Evolutionary conservation across 805 yeast species (phyloP).

Genomic region (Kazachstania martiniae): DNA sequence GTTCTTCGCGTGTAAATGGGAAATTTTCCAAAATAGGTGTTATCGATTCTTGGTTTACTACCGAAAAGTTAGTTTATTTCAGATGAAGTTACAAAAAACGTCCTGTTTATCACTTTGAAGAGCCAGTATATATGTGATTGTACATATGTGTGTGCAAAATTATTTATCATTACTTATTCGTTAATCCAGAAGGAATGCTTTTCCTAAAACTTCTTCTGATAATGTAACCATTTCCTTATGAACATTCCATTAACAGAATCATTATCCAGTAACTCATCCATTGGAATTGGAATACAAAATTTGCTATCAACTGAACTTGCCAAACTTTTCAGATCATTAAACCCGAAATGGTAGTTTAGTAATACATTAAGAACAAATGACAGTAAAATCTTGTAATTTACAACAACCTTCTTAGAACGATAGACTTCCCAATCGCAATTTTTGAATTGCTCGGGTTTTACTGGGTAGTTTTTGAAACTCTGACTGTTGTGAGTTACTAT

Average conservation of each 20-base stretch:
- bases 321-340: slow-evolving; percentile 26
- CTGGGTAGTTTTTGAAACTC: slow-evolving; percentile 27
- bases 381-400: slow-evolving; percentile 33
- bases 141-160: too few relatives aligned
- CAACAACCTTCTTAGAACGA: slow-evolving; percentile 26
- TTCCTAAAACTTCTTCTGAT: slow-evolving; percentile 23
- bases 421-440: slow-evolving; percentile 23
- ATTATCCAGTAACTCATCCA: slow-evolving; percentile 14
- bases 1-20: too few relatives aligned
- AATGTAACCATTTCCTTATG: slow-evolving; percentile 27
- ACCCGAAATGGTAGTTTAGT: slow-evolving; percentile 43
- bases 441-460: slow-evolving; percentile 13
- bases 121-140: too few relatives aligned
- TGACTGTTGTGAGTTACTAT: slow-evolving; percentile 27
- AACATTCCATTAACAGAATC: slow-evolving; percentile 18
- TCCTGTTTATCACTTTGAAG: too few relatives aligned
- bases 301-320: slow-evolving; percentile 14
- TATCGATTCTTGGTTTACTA: too few relatives aligned
- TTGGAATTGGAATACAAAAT: slow-evolving; percentile 23
- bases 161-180: too few relatives aligned
- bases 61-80: too few relatives aligned
- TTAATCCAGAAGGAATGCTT: too few relatives aligned
- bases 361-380: slow-evolving; percentile 33
- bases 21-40: too few relatives aligned
- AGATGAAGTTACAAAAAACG: too few relatives aligned